Conservation (phyloP, 2,329 filamentous ascomycete species). For the Aspergillus tamarii region DNA sequence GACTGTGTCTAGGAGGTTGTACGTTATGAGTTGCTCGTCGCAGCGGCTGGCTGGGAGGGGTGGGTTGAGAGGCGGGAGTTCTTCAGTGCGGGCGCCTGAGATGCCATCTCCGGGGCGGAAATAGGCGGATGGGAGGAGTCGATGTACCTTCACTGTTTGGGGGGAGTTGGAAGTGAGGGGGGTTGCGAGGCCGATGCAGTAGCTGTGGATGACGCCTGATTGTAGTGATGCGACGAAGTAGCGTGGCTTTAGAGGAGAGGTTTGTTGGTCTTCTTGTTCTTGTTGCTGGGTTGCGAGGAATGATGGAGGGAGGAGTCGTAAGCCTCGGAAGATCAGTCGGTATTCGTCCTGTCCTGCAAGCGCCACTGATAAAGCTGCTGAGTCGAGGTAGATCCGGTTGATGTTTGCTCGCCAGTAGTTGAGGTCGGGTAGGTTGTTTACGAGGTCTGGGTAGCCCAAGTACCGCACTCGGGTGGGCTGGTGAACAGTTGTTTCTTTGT, state of each 20-base stretch:
- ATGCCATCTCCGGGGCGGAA: constrained; percentile 6
- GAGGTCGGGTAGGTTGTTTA: neutral
- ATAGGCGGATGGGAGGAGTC: constrained; percentile 16
- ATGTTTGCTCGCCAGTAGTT: constrained; percentile 25
- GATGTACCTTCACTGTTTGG: constrained; percentile 10
- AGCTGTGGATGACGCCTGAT: constrained; percentile 13
- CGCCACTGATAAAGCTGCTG: constrained; percentile 19
- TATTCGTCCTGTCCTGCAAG: constrained; percentile 12
- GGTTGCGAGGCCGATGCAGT: constrained; percentile 23
- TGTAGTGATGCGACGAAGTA: constrained; percentile 23
- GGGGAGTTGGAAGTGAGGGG: neutral
- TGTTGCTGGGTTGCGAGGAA: constrained; percentile 7
- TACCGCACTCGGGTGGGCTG: constrained; percentile 25
- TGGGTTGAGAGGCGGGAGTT: neutral
- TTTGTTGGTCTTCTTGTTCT: neutral
- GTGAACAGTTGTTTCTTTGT: constrained; percentile 21
- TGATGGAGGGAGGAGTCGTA: constrained; percentile 19
- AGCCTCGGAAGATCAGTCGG: constrained; percentile 18
- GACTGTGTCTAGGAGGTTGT: constrained; percentile 11
- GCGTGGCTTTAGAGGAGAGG: constrained; percentile 2
- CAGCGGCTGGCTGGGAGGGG: neutral
- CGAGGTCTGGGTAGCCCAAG: constrained; percentile 18
- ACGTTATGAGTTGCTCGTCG: constrained; percentile 7
- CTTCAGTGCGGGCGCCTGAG: neutral
- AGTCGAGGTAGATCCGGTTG: constrained; percentile 25